Conservation (phyloP, 768 basidiomycete genomes). For the Amanita rimosa region DNA sequence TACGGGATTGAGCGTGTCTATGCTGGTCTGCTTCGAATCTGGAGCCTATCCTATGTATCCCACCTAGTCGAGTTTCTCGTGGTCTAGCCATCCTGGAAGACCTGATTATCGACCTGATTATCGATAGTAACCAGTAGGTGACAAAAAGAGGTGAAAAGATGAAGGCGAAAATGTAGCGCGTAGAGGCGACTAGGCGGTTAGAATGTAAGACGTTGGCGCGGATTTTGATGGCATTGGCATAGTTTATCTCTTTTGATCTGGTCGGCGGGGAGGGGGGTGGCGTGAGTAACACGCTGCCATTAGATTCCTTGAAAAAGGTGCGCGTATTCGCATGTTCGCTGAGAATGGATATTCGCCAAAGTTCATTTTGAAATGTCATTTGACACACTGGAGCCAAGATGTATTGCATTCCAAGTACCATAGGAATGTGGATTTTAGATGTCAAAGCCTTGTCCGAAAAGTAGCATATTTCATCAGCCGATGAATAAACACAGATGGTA, state of each 20-base stretch:
- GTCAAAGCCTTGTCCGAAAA: not conserved
- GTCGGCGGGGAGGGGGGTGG: conserved; percentile 26
- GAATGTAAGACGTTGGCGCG: not conserved
- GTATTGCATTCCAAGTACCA: conserved; percentile 3
- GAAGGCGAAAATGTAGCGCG: conserved; percentile 7
- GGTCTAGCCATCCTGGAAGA: not conserved
- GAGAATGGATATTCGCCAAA: conserved; percentile 23
- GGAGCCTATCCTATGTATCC: not conserved
- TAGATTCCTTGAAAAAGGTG: conserved; percentile 2
- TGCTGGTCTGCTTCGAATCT: not conserved
- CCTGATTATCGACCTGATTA: not conserved
- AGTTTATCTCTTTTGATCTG: not conserved
- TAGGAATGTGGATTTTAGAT: not conserved
- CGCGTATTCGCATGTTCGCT: conserved; percentile 16
- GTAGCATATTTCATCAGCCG: not conserved
- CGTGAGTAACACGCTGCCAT: conserved; percentile 18
- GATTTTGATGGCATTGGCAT: not conserved
- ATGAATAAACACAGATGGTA: conserved; percentile 1
- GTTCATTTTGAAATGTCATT: conserved; percentile 5
- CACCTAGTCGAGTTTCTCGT: not conserved
- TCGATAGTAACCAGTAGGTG: not conserved
- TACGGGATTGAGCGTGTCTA: too few species aligned
- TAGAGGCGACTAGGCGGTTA: not conserved
- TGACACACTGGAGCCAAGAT: not conserved
- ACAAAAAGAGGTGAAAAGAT: not conserved